phyloP scores from a whole-genome alignment of 257 asterid species.

The Rauvolfia tetraphylla region DNA sequence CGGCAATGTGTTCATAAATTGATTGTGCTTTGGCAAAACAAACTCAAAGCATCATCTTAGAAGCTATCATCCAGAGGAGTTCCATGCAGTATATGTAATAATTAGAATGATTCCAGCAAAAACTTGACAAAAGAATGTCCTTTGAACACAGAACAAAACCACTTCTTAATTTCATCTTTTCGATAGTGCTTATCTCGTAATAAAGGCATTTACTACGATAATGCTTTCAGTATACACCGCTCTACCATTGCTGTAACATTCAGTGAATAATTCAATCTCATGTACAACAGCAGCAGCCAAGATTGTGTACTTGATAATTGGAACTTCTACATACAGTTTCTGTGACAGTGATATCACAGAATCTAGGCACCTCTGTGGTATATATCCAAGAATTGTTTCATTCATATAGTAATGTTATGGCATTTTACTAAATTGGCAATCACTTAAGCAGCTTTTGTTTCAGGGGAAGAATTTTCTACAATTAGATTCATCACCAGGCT shows the following conservation, averaged over 20 bases:
- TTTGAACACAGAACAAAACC: background rate
- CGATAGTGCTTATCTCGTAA: background rate
- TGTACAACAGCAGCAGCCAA: background rate
- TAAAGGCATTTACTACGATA: background rate
- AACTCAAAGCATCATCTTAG: background rate
- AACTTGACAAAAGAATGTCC: background rate
- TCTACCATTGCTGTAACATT: background rate
- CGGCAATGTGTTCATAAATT: background rate
- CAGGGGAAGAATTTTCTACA: background rate
- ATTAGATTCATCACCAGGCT: background rate
- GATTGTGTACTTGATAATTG: background rate
- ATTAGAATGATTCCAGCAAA: background rate
- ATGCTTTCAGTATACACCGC: background rate
- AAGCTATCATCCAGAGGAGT: background rate
- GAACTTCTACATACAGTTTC: background rate
- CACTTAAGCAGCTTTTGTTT: background rate
- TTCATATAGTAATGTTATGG: background rate
- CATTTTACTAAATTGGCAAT: background rate
- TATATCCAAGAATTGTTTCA: background rate
- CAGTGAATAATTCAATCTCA: background rate
- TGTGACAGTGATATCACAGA: too few species aligned
- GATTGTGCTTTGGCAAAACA: background rate
- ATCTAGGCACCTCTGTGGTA: background rate
- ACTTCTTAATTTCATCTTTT: background rate
- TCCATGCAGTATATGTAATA: background rate